These are phyloP conservation scores for Craterostigma plantagineum DNA, from an alignment of 257 asterid species.

Conservation along the genomic window DNA sequence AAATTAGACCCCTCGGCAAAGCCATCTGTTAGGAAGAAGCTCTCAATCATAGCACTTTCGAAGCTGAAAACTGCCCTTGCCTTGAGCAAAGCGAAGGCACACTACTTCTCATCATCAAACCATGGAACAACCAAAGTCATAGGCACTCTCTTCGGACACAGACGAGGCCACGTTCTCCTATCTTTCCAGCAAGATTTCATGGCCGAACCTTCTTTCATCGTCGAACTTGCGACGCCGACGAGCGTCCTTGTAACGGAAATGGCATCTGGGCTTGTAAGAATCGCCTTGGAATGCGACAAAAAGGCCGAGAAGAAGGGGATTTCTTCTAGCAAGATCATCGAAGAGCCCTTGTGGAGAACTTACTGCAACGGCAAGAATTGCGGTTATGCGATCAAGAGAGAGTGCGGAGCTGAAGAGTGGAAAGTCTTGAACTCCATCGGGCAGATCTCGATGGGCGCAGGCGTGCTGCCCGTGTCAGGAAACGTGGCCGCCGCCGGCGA, in stretches of 20 bases:
- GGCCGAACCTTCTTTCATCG: background rate
- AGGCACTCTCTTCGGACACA: conserved; percentile 2
- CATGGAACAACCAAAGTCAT: background rate
- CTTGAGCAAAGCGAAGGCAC: background rate
- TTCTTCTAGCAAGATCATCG: conserved; percentile 19
- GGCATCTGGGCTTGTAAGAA: conserved; percentile 2
- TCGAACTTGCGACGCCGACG: conserved; percentile 2
- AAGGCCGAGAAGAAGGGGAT: conserved; percentile 26
- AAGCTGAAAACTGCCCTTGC: conserved; percentile 1
- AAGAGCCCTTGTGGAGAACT: conserved; percentile 72
- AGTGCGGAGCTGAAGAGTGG: conserved; percentile 78
- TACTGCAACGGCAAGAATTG: conserved; percentile 81
- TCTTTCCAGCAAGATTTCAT: background rate
- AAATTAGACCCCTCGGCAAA: too few species aligned
- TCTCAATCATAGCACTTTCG: background rate
- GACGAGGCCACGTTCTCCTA: background rate
- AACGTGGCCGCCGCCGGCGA: conserved; percentile 1
- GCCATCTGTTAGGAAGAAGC: too few species aligned
- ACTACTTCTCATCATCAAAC: background rate
- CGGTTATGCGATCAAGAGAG: conserved; percentile 71
- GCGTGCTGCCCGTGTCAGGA: conserved; percentile 51
- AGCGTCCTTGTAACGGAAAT: conserved; percentile 1
- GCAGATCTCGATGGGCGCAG: conserved; percentile 91
- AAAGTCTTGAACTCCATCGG: conserved; percentile 60
- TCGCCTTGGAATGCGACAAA: conserved; percentile 10